Conservation (phyloP, 306 rosid genomes). For the Vachellia pachyceras region DNA sequence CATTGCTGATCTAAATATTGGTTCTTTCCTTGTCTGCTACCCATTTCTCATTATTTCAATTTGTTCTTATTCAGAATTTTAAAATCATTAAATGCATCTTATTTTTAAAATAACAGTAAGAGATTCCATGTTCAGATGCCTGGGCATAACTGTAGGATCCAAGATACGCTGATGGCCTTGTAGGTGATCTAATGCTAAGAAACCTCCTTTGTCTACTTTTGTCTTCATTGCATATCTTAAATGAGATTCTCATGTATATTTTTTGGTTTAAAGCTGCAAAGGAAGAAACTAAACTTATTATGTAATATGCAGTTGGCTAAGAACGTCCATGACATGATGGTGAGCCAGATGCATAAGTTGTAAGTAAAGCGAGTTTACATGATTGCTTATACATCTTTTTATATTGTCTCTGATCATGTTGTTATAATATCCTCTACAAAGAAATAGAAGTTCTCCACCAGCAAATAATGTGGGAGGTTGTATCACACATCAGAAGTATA, state of each 20-base stretch:
- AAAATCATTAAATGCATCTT: neutral
- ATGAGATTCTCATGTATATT: slow-evolving; percentile 21
- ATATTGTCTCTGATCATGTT: slow-evolving; percentile 45
- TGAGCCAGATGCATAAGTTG: slow-evolving; percentile 74
- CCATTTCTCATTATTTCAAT: slow-evolving; percentile 16
- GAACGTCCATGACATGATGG: slow-evolving; percentile 79
- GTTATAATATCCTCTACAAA: slow-evolving; percentile 62
- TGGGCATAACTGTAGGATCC: slow-evolving; percentile 30
- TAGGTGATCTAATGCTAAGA: slow-evolving; percentile 61
- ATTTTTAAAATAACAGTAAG: neutral
- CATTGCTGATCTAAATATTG: slow-evolving; percentile 28
- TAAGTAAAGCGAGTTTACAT: slow-evolving; percentile 52
- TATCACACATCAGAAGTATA: slow-evolving; percentile 77
- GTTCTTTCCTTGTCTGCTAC: slow-evolving; percentile 6
- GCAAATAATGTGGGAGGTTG: slow-evolving; percentile 48
- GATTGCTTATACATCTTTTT: slow-evolving; percentile 26
- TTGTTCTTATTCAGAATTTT: neutral
- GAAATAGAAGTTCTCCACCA: slow-evolving; percentile 52
- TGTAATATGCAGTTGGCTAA: slow-evolving; percentile 34
- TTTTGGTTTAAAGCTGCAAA: slow-evolving; percentile 7
- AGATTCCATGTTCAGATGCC: neutral
- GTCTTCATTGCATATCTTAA: neutral
- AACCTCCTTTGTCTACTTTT: neutral
- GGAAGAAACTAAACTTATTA: slow-evolving; percentile 27
- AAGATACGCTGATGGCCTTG: slow-evolving; percentile 91